phyloP scores from a whole-genome alignment of 495 filamentous ascomycete genomes.

The Penicillium angulare region DNA sequence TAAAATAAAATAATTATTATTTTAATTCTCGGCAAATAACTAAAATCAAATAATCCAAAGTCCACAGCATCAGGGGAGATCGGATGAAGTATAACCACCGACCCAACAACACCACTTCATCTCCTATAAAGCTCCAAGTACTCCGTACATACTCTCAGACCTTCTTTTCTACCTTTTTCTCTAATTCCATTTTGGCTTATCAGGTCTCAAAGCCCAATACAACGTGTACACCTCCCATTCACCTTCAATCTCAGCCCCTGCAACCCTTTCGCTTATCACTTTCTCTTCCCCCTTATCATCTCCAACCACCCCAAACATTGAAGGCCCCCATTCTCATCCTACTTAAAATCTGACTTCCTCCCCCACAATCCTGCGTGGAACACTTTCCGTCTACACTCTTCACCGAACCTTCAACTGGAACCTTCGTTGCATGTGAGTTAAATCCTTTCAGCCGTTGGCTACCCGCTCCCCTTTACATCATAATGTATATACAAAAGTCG shows the following conservation, averaged over 20 bases:
- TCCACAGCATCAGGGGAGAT: neutral
- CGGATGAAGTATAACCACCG: neutral
- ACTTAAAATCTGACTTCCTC: neutral
- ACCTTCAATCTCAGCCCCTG: too few relatives aligned
- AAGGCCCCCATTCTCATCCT: too few relatives aligned
- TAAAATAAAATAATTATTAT: too few relatives aligned
- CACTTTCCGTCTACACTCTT: neutral
- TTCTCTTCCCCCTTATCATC: constrained; percentile 1
- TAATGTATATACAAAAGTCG: neutral
- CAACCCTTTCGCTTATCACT: too few relatives aligned
- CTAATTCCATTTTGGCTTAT: neutral
- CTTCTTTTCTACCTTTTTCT: neutral
- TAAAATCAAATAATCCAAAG: neutral
- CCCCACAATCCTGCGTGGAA: neutral
- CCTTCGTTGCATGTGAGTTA: constrained; percentile 20
- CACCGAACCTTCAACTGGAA: too few relatives aligned
- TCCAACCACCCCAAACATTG: too few relatives aligned
- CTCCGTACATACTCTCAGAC: neutral
- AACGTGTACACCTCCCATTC: neutral
- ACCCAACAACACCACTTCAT: neutral
- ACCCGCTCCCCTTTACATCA: too few relatives aligned
- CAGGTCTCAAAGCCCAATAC: neutral
- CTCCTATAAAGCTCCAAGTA: too few relatives aligned
- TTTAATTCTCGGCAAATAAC: neutral
- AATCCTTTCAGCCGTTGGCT: too few relatives aligned